Conservation (phyloP, 2,329 filamentous ascomycete species). For the Cladosporium austrohemisphaericum region DNA sequence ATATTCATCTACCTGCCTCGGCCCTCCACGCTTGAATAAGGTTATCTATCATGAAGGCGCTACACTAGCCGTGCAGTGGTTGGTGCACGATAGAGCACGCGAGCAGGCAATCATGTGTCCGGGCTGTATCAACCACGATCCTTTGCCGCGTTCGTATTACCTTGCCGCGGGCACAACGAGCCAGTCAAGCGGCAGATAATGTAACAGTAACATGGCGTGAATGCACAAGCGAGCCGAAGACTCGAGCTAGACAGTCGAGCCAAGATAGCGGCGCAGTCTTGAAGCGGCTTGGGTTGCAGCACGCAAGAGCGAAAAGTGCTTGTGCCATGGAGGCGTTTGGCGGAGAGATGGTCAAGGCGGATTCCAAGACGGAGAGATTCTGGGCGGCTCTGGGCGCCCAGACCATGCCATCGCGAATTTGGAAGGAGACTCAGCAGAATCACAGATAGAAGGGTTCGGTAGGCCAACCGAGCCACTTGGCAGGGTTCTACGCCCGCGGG, state of each 20-base stretch:
- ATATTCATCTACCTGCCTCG: slow-evolving; percentile 8
- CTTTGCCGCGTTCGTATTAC: slow-evolving; percentile 11
- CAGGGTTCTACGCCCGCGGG: slow-evolving; percentile 3
- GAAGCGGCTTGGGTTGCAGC: slow-evolving; percentile 15
- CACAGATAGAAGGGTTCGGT: slow-evolving; percentile 1
- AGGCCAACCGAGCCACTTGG: slow-evolving; percentile 11
- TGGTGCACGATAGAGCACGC: slow-evolving; percentile 14
- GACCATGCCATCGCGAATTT: slow-evolving; percentile 2
- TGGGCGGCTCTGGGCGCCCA: slow-evolving; percentile 11
- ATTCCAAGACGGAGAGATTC: background rate
- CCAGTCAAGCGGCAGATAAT: slow-evolving; percentile 10
- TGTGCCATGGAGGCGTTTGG: slow-evolving; percentile 3
- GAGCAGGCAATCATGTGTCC: slow-evolving; percentile 13
- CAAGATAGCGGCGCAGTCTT: slow-evolving; percentile 12
- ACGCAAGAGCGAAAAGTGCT: slow-evolving; percentile 12
- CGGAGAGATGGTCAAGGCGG: slow-evolving; percentile 7
- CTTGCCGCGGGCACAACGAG: background rate
- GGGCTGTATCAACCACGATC: slow-evolving; percentile 8
- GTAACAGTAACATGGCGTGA: slow-evolving; percentile 13
- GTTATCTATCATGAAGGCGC: slow-evolving; percentile 5
- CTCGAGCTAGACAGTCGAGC: background rate
- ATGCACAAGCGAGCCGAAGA: slow-evolving; percentile 7
- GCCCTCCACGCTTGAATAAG: slow-evolving; percentile 6
- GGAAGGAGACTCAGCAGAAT: slow-evolving; percentile 2
- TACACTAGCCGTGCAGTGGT: background rate